These are phyloP conservation scores for Lolium rigidum DNA, from an alignment of 176 grass and related monocot species.

Conservation along the genomic window DNA sequence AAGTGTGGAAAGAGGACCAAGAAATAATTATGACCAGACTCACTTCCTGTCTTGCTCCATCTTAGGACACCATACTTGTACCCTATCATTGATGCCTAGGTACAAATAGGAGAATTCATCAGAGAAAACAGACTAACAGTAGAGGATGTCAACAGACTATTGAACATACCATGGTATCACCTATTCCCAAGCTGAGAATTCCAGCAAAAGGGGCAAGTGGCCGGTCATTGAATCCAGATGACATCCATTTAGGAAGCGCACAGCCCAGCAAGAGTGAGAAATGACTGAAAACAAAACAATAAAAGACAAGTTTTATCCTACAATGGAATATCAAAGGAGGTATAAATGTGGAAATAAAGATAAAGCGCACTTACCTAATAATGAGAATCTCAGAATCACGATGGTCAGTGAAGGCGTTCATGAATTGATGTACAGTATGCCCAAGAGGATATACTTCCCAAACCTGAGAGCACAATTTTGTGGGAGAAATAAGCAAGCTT, in stretches of 20 bases:
- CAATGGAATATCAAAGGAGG: slow-evolving; percentile 11
- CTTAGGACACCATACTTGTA: slow-evolving; percentile 88
- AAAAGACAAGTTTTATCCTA: slow-evolving; percentile 34
- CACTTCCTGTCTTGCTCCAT: slow-evolving; percentile 98
- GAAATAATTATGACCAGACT: slow-evolving; percentile 32
- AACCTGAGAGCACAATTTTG: slow-evolving; percentile 55
- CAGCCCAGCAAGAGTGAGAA: slow-evolving; percentile 94
- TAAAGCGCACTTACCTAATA: slow-evolving; percentile 57
- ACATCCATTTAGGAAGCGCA: slow-evolving; percentile 98
- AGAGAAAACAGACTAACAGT: neutral
- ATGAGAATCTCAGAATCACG: slow-evolving; percentile 98
- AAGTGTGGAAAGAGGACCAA: slow-evolving; percentile 1
- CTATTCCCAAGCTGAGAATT: slow-evolving; percentile 98
- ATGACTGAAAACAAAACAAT: slow-evolving; percentile 68
- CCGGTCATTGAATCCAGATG: slow-evolving; percentile 82
- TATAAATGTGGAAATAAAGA: slow-evolving; percentile 19
- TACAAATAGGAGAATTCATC: slow-evolving; percentile 26
- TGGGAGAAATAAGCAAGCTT: slow-evolving; percentile 13
- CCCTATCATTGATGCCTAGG: slow-evolving; percentile 93
- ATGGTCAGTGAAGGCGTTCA: slow-evolving; percentile 99
- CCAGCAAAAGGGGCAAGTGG: slow-evolving; percentile 91
- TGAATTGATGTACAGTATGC: slow-evolving; percentile 79
- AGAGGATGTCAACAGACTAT: neutral
- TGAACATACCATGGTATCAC: slow-evolving; percentile 88
- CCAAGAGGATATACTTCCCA: slow-evolving; percentile 94